Evolutionary conservation across 2,329 filamentous ascomycete species (phyloP), one percentile per base, ranked within the genome.

Genomic region (Gnomoniopsis sp.): DNA sequence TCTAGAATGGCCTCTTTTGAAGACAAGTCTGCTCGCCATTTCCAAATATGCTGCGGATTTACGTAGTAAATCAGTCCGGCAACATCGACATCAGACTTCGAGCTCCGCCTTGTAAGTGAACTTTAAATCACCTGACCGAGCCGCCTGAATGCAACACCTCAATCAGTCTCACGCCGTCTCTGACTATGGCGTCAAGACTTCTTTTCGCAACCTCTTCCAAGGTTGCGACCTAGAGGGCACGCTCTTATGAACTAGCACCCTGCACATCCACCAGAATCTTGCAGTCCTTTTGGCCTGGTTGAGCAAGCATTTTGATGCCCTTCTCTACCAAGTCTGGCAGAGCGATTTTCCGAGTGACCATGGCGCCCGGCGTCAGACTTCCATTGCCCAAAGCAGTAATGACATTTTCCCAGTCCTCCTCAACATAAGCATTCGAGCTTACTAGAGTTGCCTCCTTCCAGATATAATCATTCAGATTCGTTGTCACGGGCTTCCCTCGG

Each of bases 201-300:
- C 26, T 30, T 8, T 30, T 8, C 26, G 4, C 8, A 30, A 30
- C 26, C 26, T 30, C 26, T 30, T 30, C 8, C 26, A 30, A n/a
- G 26, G 26, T 30, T 8, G 8, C 26, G 26, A 30, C 26, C 26
- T 30, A 8, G 36, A 41, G 36, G 36, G 17, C 36, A 41, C 12
- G 14, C 12, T 14, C 12, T 41, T 41, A 14, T 41, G 12, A 14
- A 6, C 8, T 30, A 30, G 26, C 8, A 41, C 43, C 46, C 46
- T 57, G 55, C 21, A 57, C 49, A 46, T 64, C 57, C 11, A 84
- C 77, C 61, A 84, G 60, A 23, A 84, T 82, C 69, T 84, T 84
- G 30, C 83, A 80, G 63, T 83, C 79, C 43, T 74, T 77, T 57
- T 83, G 79, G 64, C 80, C 82, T 61, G 83, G 77, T 6, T 78